Base-by-base conservation (phyloP, 345 rosid genomes). In the Conringia planisiliqua region DNA sequence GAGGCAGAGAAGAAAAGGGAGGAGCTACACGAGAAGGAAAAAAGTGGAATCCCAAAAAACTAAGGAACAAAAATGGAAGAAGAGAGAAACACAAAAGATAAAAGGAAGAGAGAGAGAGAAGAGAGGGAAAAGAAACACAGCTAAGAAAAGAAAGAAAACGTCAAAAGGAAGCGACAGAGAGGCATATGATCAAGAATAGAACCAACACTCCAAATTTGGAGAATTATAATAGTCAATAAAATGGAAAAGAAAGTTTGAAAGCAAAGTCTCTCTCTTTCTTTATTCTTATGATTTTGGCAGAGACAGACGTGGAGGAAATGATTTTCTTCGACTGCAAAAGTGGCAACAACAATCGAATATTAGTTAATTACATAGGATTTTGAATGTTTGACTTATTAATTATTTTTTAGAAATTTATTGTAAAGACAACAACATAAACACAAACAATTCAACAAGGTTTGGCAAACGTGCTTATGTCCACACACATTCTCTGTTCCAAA, bases 121-220 rank as follows among this genome's bases (percentile, higher is more conserved):
- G 24, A 22, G 24, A 22, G 24, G 24, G 24, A 9, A 33, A 36
- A 54, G 38, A 62, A 67, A 71, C 32, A 50, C 24, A 79, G 46
- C 61, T 62, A 55, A 56, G 32, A 69, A 77, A 69, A 77, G 71
- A 35, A 35, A 55, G 73, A 78, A 66, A 66, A 29, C 68, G 77
- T 78, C 68, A 78, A 66, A 52, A 46, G 38, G 60, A 59, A 71
- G 72, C 75, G 70, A 82, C 75, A 80, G 76, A 80, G 64, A 77
- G 60, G 78, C 76, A 66, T 67, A 43, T 63, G 75, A 61, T 69
- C 69, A 77, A 82, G 70, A 80, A 80, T 64, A 82, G 66, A 68
- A 72, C 65, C 30, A 16, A 61, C 69, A 68, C 61, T 59, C 81
- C 48, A 72, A 40, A 27, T 52, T 42, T 73, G 66, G 72, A 4